These are phyloP conservation scores for Haplosporangium sp. DNA, from an alignment of 371 early-diverging fungal genomes.

Conservation along the genomic window DNA sequence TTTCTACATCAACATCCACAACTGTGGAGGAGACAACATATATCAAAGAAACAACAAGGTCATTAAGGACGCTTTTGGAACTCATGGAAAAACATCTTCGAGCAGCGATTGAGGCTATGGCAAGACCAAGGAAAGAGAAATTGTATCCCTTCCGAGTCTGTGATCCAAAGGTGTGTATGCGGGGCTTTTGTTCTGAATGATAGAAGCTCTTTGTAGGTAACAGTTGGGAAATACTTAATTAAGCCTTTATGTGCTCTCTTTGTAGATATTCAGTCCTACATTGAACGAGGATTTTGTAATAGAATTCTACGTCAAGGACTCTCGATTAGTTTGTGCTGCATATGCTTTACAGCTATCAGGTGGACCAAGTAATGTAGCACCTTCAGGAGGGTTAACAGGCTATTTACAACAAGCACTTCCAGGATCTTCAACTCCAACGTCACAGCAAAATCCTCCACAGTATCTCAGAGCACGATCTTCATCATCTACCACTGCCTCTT, in stretches of 20 bases:
- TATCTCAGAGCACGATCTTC: constrained; percentile 2
- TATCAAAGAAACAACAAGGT: constrained; percentile 19
- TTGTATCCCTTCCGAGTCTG: constrained; percentile 52
- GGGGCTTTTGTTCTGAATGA: not conserved
- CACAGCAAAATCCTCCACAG: not conserved
- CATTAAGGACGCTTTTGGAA: constrained; percentile 32
- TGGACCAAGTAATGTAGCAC: constrained; percentile 8
- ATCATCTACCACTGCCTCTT: constrained; percentile 7
- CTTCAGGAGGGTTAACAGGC: constrained; percentile 9
- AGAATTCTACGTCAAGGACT: constrained; percentile 50
- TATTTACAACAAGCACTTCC: constrained; percentile 34
- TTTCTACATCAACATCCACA: not conserved
- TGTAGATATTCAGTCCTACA: constrained; percentile 50
- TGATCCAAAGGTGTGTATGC: constrained; percentile 40
- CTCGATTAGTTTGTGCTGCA: constrained; percentile 50
- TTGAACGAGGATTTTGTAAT: constrained; percentile 54
- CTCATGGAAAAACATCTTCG: constrained; percentile 41
- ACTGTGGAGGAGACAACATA: not conserved
- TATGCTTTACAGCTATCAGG: constrained; percentile 45
- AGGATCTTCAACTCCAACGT: constrained; percentile 9
- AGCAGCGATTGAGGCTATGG: constrained; percentile 45
- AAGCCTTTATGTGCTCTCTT: not conserved
- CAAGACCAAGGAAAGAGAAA: constrained; percentile 47
- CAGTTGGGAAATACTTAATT: not conserved
- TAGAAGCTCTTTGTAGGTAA: too few relatives aligned